A percentile compares a stretch with the other conserved stretches of the same genome.
Conservation (phyloP, 345 rosid genomes). For the Brassica nigra region DNA sequence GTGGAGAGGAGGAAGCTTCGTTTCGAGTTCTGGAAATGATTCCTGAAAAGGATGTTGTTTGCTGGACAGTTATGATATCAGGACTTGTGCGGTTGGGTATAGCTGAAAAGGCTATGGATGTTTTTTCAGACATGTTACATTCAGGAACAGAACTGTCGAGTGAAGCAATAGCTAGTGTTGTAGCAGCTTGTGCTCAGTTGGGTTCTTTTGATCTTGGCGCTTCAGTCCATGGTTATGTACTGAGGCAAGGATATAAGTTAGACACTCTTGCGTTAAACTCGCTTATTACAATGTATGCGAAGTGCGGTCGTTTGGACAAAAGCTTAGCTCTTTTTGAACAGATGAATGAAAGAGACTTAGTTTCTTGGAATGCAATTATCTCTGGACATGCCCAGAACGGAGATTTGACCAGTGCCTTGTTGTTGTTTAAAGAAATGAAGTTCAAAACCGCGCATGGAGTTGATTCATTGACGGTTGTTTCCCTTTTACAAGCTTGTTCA, state of each 20-base stretch:
- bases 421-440: slow-evolving; percentile 55
- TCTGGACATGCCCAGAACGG: slow-evolving; percentile 70
- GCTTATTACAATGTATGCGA: slow-evolving; percentile 71
- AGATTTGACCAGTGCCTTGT: slow-evolving; percentile 51
- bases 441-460: slow-evolving; percentile 42
- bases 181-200: slow-evolving; percentile 70
- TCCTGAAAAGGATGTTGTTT: slow-evolving; percentile 56
- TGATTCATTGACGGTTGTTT: slow-evolving; percentile 64
- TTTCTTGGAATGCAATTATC: slow-evolving; percentile 87
- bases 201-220: slow-evolving; percentile 57
- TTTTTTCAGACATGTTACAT: slow-evolving; percentile 56
- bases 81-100: slow-evolving; percentile 71
- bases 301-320: slow-evolving; percentile 55
- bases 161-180: slow-evolving; percentile 60
- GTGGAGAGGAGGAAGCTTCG: slow-evolving; percentile 53
- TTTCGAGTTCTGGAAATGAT: slow-evolving; percentile 46
- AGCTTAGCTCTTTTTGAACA: slow-evolving; percentile 55
- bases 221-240: slow-evolving; percentile 61
- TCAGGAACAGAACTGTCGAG: slow-evolving; percentile 53
- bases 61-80: slow-evolving; percentile 80
- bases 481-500: slow-evolving; percentile 78
- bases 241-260: slow-evolving; percentile 50
- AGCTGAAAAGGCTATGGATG: slow-evolving; percentile 54
- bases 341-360: slow-evolving; percentile 56
- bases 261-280: slow-evolving; percentile 67